Evolutionary conservation across 768 basidiomycete genomes (phyloP).

Genomic region (Boletus pseudopeckii): DNA sequence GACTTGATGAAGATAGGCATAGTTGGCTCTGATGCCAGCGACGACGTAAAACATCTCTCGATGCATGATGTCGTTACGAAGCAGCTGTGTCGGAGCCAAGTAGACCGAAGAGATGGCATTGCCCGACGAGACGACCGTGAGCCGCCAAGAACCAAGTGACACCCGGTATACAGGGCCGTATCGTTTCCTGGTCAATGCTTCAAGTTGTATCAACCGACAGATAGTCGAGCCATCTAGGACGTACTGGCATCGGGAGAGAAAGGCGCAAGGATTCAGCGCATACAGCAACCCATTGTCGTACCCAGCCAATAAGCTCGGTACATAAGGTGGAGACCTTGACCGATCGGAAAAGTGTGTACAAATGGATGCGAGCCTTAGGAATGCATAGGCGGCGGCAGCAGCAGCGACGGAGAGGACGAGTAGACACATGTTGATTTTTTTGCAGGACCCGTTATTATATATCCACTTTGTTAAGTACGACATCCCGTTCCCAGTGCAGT

Average conservation of each 20-base stretch:
- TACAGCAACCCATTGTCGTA: conserved; percentile 16
- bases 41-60: conserved; percentile 12
- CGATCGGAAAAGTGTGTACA: not conserved
- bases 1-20: conserved; percentile 9
- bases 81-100: not conserved
- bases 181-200: conserved; percentile 4
- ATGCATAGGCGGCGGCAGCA: not conserved
- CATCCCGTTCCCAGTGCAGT: not conserved
- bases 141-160: conserved; percentile 14
- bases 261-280: conserved; percentile 10
- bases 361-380: not conserved
- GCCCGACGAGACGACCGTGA: conserved; percentile 16
- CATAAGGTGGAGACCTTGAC: not conserved
- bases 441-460: not conserved
- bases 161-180: conserved; percentile 16
- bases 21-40: conserved; percentile 8
- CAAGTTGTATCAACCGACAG: not conserved
- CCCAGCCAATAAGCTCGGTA: conserved; percentile 12
- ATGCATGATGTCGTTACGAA: conserved; percentile 12
- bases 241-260: conserved; percentile 22
- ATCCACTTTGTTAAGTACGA: not conserved
- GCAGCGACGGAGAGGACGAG: not conserved
- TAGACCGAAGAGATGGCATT: conserved; percentile 13
- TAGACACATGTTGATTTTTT: not conserved
- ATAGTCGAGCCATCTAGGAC: not conserved